phyloP scores from a whole-genome alignment of 352 stramenopile species.

The Saprolegnia parasitica region DNA sequence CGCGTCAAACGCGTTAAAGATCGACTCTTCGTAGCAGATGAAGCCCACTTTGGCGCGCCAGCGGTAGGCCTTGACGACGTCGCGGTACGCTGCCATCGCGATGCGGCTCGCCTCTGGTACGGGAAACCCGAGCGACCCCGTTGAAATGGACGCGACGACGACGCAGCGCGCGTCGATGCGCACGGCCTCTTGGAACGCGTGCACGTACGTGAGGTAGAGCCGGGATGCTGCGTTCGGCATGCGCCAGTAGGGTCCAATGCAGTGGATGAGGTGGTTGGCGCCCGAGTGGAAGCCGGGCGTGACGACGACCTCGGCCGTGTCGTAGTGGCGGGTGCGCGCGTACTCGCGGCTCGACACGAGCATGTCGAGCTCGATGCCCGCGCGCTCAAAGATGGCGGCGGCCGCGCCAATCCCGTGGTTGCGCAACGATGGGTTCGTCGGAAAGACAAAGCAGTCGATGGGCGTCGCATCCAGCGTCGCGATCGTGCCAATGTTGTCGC shows the following conservation, averaged over 20 bases:
- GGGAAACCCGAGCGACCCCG: slow-evolving; percentile 36
- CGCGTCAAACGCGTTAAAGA: not conserved
- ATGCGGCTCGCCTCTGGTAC: slow-evolving; percentile 35
- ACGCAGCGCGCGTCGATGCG: slow-evolving; percentile 31
- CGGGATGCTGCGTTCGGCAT: slow-evolving; percentile 31
- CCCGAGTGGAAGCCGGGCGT: slow-evolving; percentile 51
- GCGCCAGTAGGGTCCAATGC: slow-evolving; percentile 40
- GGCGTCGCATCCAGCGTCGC: slow-evolving; percentile 33
- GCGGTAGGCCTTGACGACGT: slow-evolving; percentile 15
- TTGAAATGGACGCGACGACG: slow-evolving; percentile 36
- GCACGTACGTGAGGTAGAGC: slow-evolving; percentile 34
- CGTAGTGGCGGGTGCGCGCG: slow-evolving; percentile 26
- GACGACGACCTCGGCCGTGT: slow-evolving; percentile 35
- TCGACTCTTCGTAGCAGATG: slow-evolving; percentile 3
- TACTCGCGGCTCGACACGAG: slow-evolving; percentile 41
- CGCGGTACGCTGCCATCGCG: slow-evolving; percentile 48
- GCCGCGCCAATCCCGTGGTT: slow-evolving; percentile 45
- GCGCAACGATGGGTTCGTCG: slow-evolving; percentile 38
- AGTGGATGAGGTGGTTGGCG: slow-evolving; percentile 55
- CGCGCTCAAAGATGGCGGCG: slow-evolving; percentile 42
- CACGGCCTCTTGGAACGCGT: slow-evolving; percentile 31
- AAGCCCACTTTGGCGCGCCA: slow-evolving; percentile 18
- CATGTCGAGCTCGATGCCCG: slow-evolving; percentile 34
- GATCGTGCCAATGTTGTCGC: slow-evolving; percentile 39
- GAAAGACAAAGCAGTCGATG: slow-evolving; percentile 50